Percentiles rank a stretch among this genome's conserved stretches.
phyloP scores from a whole-genome alignment of 2,329 filamentous ascomycete species.

The Ophiocordyceps sinensis region DNA sequence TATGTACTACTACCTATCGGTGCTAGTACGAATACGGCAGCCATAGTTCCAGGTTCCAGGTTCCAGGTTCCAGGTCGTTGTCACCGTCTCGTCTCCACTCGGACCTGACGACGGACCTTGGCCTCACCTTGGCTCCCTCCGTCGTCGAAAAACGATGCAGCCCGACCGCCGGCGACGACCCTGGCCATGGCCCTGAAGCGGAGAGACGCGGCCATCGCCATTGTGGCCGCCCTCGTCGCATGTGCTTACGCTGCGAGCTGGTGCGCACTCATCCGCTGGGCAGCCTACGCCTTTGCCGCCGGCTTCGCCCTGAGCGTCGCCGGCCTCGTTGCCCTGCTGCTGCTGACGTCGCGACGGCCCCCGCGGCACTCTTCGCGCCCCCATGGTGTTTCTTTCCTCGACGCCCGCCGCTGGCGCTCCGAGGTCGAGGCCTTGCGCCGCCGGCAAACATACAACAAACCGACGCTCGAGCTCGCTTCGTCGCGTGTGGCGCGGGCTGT shows the following conservation, averaged over 20 bases:
- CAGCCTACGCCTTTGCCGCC: slow-evolving; percentile 67
- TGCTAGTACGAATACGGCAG: too few species aligned
- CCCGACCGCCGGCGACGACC: slow-evolving; percentile 12
- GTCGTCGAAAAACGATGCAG: slow-evolving; percentile 13
- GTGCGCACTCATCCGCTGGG: slow-evolving; percentile 69
- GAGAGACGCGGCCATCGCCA: slow-evolving; percentile 56
- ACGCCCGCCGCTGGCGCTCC: slow-evolving; percentile 48
- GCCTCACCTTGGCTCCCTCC: background rate
- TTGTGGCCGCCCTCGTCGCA: slow-evolving; percentile 60
- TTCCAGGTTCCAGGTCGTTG: too few species aligned
- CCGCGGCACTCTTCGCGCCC: slow-evolving; percentile 21
- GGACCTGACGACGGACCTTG: background rate
- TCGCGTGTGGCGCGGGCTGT: slow-evolving; percentile 66
- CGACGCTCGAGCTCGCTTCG: slow-evolving; percentile 61
- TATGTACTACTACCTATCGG: too few species aligned
- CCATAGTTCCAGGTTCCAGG: too few species aligned
- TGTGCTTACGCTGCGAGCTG: slow-evolving; percentile 80
- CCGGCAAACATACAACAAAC: slow-evolving; percentile 51
- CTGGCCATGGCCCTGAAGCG: slow-evolving; percentile 54
- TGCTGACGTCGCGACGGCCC: slow-evolving; percentile 36
- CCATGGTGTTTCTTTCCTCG: slow-evolving; percentile 43
- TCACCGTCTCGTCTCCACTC: too few species aligned
- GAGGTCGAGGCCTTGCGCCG: slow-evolving; percentile 54
- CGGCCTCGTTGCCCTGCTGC: slow-evolving; percentile 40
- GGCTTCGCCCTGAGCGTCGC: slow-evolving; percentile 46